A percentile compares a stretch with the other conserved stretches of the same genome.
Conservation (phyloP, 1,284 basidiomycete genomes). For the Stygiomarasmius scandens region DNA sequence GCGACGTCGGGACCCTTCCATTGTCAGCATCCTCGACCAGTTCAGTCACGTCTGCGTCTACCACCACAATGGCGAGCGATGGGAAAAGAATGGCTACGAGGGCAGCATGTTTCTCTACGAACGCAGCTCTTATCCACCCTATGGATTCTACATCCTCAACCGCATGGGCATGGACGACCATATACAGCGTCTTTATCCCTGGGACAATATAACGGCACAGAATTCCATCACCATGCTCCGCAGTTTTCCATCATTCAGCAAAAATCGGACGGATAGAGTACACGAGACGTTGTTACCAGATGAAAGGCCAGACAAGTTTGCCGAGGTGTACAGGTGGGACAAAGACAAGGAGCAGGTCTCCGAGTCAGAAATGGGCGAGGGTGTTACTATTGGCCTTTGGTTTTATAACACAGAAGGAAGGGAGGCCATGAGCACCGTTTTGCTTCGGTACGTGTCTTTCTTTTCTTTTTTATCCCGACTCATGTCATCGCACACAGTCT, state of each 20-base stretch:
- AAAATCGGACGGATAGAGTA: slow-evolving; percentile 44
- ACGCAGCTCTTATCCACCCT: slow-evolving; percentile 74
- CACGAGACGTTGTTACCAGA: slow-evolving; percentile 24
- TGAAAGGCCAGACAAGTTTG: slow-evolving; percentile 47
- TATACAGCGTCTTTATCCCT: slow-evolving; percentile 74
- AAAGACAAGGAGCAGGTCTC: slow-evolving; percentile 35
- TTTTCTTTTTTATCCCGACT: slow-evolving; percentile 4
- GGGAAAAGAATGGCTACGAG: slow-evolving; percentile 86
- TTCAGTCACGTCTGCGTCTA: slow-evolving; percentile 86
- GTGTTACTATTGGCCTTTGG: slow-evolving; percentile 77
- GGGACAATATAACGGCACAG: slow-evolving; percentile 73
- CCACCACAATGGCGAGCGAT: slow-evolving; percentile 67
- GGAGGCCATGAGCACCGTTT: slow-evolving; percentile 69
- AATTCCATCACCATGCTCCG: slow-evolving; percentile 76
- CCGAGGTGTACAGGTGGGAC: slow-evolving; percentile 45
- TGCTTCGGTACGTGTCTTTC: slow-evolving; percentile 53
- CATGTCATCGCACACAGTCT: slow-evolving; percentile 41
- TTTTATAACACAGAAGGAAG: slow-evolving; percentile 73
- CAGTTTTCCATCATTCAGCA: slow-evolving; percentile 71
- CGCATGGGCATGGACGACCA: slow-evolving; percentile 87
- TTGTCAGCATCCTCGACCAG: slow-evolving; percentile 80
- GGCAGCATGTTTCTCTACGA: slow-evolving; percentile 90
- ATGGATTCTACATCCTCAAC: slow-evolving; percentile 88
- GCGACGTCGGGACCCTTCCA: slow-evolving; percentile 78
- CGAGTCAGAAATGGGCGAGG: slow-evolving; percentile 54